Percentiles rank a stretch among this genome's conserved stretches.
These are phyloP conservation scores for Fusarium sp. DNA, from an alignment of 2,329 filamentous ascomycete genomes.

Conservation along the genomic window DNA sequence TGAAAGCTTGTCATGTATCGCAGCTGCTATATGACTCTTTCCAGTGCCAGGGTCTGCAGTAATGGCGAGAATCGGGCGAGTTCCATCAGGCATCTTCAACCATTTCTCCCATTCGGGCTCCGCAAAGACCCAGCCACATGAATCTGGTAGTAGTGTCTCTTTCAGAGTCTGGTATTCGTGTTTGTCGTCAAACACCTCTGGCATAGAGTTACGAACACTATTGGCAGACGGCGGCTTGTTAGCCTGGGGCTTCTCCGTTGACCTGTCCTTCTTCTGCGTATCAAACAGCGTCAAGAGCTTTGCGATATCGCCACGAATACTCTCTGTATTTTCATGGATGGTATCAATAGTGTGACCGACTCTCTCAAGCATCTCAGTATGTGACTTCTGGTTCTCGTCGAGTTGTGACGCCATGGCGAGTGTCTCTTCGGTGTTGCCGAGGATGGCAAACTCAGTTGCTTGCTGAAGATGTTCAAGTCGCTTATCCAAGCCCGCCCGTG, in stretches of 20 bases:
- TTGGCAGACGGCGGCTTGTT: constrained; percentile 45
- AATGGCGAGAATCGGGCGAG: constrained; percentile 47
- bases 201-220: constrained; percentile 45
- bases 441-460: constrained; percentile 53
- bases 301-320: constrained; percentile 46
- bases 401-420: constrained; percentile 49
- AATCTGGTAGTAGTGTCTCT: constrained; percentile 50
- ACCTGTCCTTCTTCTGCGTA: constrained; percentile 38
- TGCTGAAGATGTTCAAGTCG: constrained; percentile 49
- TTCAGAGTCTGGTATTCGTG: constrained; percentile 49
- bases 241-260: constrained; percentile 28
- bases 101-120: constrained; percentile 50
- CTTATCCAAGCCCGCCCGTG: constrained; percentile 50
- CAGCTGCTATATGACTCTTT: constrained; percentile 52
- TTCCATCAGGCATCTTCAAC: constrained; percentile 12
- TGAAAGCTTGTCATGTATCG: constrained; percentile 39
- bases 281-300: constrained; percentile 48
- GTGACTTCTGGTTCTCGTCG: constrained; percentile 45
- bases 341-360: constrained; percentile 46
- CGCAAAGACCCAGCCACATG: constrained; percentile 51
- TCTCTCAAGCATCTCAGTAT: constrained; percentile 46
- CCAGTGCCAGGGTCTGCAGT: constrained; percentile 50
- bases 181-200: constrained; percentile 37
- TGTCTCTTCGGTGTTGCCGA: constrained; percentile 52
- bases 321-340: constrained; percentile 49